A percentile compares a stretch with the other conserved stretches of the same genome.
These are phyloP conservation scores for Anacardium occidentale DNA, from an alignment of 345 rosid species.

Conservation along the genomic window DNA sequence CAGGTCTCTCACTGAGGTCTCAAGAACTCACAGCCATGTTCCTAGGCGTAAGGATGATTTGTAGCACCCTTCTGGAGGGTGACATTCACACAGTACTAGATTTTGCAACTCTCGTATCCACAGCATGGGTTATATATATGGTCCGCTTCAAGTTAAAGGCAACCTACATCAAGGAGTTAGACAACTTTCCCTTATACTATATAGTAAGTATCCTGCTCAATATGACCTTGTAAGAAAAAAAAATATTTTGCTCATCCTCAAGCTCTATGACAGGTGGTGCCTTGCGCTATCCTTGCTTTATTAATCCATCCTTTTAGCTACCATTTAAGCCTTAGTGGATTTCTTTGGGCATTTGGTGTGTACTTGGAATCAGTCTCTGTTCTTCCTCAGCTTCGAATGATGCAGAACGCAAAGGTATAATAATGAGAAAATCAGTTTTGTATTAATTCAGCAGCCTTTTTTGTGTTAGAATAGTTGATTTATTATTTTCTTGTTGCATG, in stretches of 20 bases:
- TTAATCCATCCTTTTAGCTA: conserved; percentile 44
- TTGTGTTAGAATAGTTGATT: too few relatives aligned
- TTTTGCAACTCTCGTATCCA: conserved; percentile 49
- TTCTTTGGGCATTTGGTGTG: conserved; percentile 65
- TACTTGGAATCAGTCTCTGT: conserved; percentile 74
- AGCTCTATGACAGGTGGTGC: conserved; percentile 46
- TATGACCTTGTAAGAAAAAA: too few relatives aligned
- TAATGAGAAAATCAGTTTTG: neutral
- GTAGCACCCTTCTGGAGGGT: conserved; percentile 43
- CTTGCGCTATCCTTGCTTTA: conserved; percentile 50
- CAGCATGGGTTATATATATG: conserved; percentile 73
- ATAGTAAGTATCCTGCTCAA: conserved; percentile 34
- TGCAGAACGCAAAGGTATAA: conserved; percentile 83
- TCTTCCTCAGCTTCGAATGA: conserved; percentile 81
- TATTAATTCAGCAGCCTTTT: neutral
- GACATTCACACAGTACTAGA: conserved; percentile 70
- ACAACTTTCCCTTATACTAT: conserved; percentile 53
- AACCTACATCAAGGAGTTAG: conserved; percentile 59
- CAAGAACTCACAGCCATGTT: conserved; percentile 75
- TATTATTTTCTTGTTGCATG: too few relatives aligned
- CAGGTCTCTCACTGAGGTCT: conserved; percentile 77
- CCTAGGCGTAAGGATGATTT: conserved; percentile 51
- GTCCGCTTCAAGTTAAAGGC: conserved; percentile 68
- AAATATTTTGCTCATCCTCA: neutral
- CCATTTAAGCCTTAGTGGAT: conserved; percentile 15